Conservation (phyloP, 164 flowering plant genomes). For the Nelumbo lutea region DNA sequence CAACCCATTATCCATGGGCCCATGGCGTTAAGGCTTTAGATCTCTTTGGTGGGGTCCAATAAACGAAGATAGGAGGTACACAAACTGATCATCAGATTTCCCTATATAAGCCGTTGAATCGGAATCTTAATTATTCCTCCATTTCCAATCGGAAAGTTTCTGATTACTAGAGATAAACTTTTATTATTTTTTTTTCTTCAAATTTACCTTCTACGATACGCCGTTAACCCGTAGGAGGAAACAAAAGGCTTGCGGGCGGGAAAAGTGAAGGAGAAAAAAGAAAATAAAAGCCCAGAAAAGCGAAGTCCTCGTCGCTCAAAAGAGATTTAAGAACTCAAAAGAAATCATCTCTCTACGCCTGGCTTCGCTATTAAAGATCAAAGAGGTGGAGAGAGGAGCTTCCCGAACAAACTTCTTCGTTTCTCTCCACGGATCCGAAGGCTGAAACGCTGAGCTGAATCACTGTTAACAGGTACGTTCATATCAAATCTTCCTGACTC, state of each 20-base stretch:
- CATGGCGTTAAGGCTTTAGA: too few relatives aligned
- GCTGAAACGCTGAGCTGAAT: not conserved
- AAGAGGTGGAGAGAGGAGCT: not conserved
- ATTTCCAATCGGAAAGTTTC: too few relatives aligned
- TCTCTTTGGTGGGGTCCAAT: too few relatives aligned
- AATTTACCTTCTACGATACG: not conserved
- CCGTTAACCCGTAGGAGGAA: not conserved
- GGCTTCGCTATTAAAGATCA: constrained; percentile 6
- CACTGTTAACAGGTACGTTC: constrained; percentile 4
- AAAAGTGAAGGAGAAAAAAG: not conserved
- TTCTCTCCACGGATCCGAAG: not conserved
- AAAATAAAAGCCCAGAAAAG: not conserved
- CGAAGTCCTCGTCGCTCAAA: not conserved
- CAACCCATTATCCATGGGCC: too few relatives aligned
- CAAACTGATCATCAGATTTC: too few relatives aligned
- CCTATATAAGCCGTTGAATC: too few relatives aligned
- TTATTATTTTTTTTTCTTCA: too few relatives aligned
- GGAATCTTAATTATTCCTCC: too few relatives aligned
- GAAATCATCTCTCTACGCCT: not conserved
- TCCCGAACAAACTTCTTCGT: not conserved
- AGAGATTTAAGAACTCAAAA: not conserved
- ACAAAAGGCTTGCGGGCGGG: constrained; percentile 8
- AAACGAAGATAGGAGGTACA: too few relatives aligned
- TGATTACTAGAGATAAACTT: too few relatives aligned
- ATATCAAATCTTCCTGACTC: not conserved